Evolutionary conservation across 495 filamentous ascomycete species (phyloP), one percentile per base, ranked within the genome.

Genomic region (Xylaria castorea): DNA sequence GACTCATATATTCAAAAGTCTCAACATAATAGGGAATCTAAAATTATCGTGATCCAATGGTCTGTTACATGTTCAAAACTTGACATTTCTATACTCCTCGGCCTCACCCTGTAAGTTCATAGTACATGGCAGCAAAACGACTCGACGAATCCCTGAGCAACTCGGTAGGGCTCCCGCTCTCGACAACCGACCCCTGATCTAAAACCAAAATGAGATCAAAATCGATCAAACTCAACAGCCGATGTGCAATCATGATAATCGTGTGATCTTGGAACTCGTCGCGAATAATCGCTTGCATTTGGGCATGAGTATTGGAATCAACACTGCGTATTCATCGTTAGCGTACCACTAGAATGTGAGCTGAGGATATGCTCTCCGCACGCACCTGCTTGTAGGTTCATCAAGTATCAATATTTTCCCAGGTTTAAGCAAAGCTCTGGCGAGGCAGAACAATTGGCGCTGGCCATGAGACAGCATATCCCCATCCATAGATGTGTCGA

Each of bases 261-360:
- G 88, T 91, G 73, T 85, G 84, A 20, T 79, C 78, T 55, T 76
- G 75, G 77, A 90, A 90, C 64, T 87, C 85, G 68, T 86, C 81
- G 5, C 86, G 82, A 66, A 91, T 87, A 62, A 90, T 81, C 36
- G 81, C 78, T 73, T 89, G 87, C 83, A 91, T 89, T 42, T 88
- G 77, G 50, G 83, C 83, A 72, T 91, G 88, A 30, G 87, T 89
- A 71, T 85, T 83, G 55, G 78, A 77, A 75, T 91, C 89, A 66
- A 90, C 83, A 68, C 65, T 70, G 44, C 18, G 32, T 20, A 36
- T 30, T 22, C 18, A 32, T 48, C 25, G 34, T 67, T 40, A 67
- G 48, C 44, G 5, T 18, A 50, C 14, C 7, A 38, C 6, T 5
- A 22, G 2, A n/a, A 32, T 5, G 16, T 1, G 12, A 42, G 2